These are phyloP conservation scores for Monilinia aucupariae DNA, from an alignment of 2,329 filamentous ascomycete species.

Conservation along the genomic window DNA sequence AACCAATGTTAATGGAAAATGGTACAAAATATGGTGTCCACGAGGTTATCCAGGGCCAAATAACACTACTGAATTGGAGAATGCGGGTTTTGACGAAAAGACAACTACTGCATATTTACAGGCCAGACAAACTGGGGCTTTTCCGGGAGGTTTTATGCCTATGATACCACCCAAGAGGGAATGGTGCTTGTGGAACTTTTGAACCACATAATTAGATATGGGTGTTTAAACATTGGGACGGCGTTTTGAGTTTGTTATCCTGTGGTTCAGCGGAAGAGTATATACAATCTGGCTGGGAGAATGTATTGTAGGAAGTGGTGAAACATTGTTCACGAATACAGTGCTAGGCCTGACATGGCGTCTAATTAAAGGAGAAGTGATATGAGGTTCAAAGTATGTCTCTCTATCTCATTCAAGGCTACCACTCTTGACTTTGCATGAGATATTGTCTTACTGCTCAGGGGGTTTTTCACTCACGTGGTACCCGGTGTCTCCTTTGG, in stretches of 20 bases:
- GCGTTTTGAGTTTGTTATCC: constrained; percentile 16
- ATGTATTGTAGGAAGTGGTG: background rate
- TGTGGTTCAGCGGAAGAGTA: background rate
- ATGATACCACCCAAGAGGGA: constrained; percentile 72
- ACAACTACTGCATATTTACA: constrained; percentile 58
- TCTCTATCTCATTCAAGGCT: background rate
- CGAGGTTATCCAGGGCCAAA: constrained; percentile 60
- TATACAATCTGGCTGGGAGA: background rate
- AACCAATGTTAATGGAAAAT: constrained; percentile 49
- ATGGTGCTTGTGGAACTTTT: constrained; percentile 71
- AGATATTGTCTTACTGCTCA: background rate
- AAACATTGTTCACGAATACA: background rate
- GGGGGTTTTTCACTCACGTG: background rate
- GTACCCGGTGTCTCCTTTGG: background rate
- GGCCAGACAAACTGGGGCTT: constrained; percentile 60
- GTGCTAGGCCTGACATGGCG: background rate
- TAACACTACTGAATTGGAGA: constrained; percentile 56
- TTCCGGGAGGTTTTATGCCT: constrained; percentile 67
- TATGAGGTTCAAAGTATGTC: background rate
- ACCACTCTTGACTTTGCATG: background rate
- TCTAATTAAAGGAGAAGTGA: background rate
- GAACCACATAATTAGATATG: constrained; percentile 15
- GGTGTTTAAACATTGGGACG: constrained; percentile 18
- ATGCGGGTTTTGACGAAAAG: constrained; percentile 53
- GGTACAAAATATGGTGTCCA: constrained; percentile 67